These are phyloP conservation scores for Jamesozyma gamospora DNA, from an alignment of 805 yeast genomes.

Conservation along the genomic window DNA sequence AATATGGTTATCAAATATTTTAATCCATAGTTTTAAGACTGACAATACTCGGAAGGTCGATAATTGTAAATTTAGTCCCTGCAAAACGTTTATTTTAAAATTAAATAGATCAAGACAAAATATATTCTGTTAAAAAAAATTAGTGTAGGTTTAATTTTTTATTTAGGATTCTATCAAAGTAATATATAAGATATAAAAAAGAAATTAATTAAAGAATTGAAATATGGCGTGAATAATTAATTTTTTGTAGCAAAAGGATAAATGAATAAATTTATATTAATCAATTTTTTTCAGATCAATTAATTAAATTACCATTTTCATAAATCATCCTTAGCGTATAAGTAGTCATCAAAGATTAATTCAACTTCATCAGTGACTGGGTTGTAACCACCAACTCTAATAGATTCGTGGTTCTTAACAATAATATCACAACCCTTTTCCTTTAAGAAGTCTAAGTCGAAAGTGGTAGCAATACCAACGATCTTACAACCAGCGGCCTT, in stretches of 20 bases:
- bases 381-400: slow-evolving; percentile 48
- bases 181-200: background rate
- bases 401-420: slow-evolving; percentile 58
- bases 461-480: slow-evolving; percentile 76
- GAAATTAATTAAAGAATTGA: slow-evolving; percentile 1
- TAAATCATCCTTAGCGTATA: slow-evolving; percentile 31
- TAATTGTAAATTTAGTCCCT: too few relatives aligned
- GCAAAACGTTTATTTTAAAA: too few relatives aligned
- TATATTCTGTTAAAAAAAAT: background rate
- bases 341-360: slow-evolving; percentile 31
- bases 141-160: background rate
- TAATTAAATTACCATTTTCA: slow-evolving; percentile 23
- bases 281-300: background rate
- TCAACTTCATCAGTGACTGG: slow-evolving; percentile 33
- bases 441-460: slow-evolving; percentile 56
- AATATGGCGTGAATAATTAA: background rate
- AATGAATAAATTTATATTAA: too few relatives aligned
- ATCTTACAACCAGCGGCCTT: slow-evolving; percentile 74
- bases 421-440: slow-evolving; percentile 75
- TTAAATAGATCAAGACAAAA: too few relatives aligned
- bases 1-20: too few relatives aligned
- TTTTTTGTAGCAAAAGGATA: background rate
- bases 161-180: background rate
- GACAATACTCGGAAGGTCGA: too few relatives aligned
- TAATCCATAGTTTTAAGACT: too few relatives aligned